Conservation (phyloP, 164 flowering plant genomes). For the Amborella trichopoda region DNA sequence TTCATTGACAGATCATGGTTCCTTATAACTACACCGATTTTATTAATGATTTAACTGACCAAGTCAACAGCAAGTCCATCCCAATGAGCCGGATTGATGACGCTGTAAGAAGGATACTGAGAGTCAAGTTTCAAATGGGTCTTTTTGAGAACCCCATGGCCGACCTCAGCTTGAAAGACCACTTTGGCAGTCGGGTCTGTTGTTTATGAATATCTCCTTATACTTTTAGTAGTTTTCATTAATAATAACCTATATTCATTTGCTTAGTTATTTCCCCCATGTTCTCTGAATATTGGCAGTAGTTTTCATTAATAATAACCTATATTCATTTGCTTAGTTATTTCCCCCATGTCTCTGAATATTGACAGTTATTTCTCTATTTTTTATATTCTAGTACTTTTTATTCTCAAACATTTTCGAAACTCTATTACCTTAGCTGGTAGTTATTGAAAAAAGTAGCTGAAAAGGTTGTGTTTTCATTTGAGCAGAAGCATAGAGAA, state of each 20-base stretch:
- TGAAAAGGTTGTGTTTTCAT: background rate
- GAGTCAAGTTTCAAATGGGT: slow-evolving; percentile 18
- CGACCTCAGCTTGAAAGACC: slow-evolving; percentile 8
- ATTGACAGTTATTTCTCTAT: background rate
- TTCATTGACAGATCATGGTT: slow-evolving; percentile 16
- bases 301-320: background rate
- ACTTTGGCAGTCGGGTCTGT: slow-evolving; percentile 8
- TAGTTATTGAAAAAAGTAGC: too few species aligned
- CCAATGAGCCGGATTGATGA: slow-evolving; percentile 22
- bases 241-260: background rate
- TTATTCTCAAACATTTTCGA: too few species aligned
- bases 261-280: background rate
- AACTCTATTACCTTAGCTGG: too few species aligned
- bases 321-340: background rate
- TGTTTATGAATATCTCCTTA: background rate
- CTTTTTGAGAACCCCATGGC: slow-evolving; percentile 20
- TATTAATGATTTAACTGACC: slow-evolving; percentile 7
- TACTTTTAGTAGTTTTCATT: background rate
- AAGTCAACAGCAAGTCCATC: slow-evolving; percentile 7
- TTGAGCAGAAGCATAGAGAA: slow-evolving; percentile 34
- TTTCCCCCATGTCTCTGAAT: background rate
- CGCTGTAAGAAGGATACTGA: slow-evolving; percentile 17
- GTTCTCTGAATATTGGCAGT: background rate
- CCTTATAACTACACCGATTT: slow-evolving; percentile 13
- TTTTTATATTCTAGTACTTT: background rate